phyloP scores from a whole-genome alignment of 768 basidiomycete species.

The Dioszegia aurantiaca region DNA sequence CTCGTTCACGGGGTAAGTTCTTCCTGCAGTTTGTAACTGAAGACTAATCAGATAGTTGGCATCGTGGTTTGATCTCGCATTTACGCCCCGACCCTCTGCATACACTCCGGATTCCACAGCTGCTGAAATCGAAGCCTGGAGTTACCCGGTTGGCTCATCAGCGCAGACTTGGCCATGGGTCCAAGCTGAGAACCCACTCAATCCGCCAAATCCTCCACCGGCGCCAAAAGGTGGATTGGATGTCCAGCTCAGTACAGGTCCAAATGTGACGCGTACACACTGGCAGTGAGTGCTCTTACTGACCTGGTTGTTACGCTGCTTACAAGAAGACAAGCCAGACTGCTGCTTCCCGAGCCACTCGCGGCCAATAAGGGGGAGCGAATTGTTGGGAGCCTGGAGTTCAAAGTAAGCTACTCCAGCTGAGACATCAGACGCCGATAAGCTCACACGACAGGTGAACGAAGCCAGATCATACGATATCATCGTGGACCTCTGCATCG shows the following conservation, averaged over 20 bases:
- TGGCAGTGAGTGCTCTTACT: slow-evolving; percentile 43
- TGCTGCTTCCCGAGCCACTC: slow-evolving; percentile 49
- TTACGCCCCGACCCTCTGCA: slow-evolving; percentile 33
- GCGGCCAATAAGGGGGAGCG: slow-evolving; percentile 48
- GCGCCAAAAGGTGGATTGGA: slow-evolving; percentile 39
- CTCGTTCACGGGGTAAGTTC: slow-evolving; percentile 46
- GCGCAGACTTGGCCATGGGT: slow-evolving; percentile 33
- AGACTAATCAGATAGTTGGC: slow-evolving; percentile 34
- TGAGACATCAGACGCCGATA: background rate
- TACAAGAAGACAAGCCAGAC: slow-evolving; percentile 40
- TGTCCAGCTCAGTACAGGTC: slow-evolving; percentile 47
- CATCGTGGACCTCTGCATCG: slow-evolving; percentile 39
- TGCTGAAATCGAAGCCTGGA: slow-evolving; percentile 31
- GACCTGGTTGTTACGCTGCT: background rate
- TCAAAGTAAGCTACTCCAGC: slow-evolving; percentile 29
- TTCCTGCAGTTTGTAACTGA: background rate
- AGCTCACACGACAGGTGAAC: slow-evolving; percentile 24
- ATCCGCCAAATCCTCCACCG: slow-evolving; percentile 41
- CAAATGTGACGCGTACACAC: slow-evolving; percentile 48
- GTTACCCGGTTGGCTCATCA: slow-evolving; percentile 27
- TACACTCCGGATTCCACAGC: slow-evolving; percentile 7
- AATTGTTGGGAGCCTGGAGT: slow-evolving; percentile 40
- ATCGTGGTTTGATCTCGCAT: slow-evolving; percentile 51
- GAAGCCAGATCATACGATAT: slow-evolving; percentile 50
- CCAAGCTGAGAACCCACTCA: slow-evolving; percentile 29